Conservation (phyloP, 2,329 filamentous ascomycete species). For the Talaromyces sp. region DNA sequence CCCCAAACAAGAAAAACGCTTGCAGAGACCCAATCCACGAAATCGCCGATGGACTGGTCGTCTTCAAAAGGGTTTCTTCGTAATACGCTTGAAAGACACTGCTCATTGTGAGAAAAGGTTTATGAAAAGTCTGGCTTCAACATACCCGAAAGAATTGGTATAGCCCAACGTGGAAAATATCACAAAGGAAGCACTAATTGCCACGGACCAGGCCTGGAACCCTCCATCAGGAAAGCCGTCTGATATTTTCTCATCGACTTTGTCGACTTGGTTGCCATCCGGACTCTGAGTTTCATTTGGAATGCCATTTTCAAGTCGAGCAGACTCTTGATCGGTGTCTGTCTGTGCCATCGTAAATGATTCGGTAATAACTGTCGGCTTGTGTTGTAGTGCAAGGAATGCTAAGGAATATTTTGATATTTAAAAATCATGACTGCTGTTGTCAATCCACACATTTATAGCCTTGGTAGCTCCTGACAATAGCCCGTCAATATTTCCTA, state of each 20-base stretch:
- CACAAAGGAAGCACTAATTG: conserved; percentile 17
- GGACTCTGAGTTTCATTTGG: not conserved
- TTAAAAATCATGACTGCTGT: not conserved
- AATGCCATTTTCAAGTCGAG: not conserved
- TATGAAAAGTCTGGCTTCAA: conserved; percentile 30
- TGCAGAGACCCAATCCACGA: conserved; percentile 44
- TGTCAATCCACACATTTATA: not conserved
- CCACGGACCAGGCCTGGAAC: conserved; percentile 21
- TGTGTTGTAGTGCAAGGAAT: not conserved
- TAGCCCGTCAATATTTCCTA: not conserved
- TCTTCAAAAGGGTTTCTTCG: conserved; percentile 27
- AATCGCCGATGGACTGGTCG: conserved; percentile 30
- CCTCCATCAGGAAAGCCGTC: conserved; percentile 20
- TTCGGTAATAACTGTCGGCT: not conserved
- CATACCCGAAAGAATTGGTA: conserved; percentile 41
- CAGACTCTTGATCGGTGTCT: not conserved
- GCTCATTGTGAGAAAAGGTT: conserved; percentile 29
- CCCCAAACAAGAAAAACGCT: conserved; percentile 39
- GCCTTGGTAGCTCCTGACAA: too few species aligned
- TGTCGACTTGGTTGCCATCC: not conserved
- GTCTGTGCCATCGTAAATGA: not conserved
- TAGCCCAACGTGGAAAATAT: conserved; percentile 41
- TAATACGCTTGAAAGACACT: conserved; percentile 37
- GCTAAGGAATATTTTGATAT: not conserved
- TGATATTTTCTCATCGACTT: not conserved